phyloP scores from a whole-genome alignment of 2,329 filamentous ascomycete genomes.

The Colletotrichum camelliae region DNA sequence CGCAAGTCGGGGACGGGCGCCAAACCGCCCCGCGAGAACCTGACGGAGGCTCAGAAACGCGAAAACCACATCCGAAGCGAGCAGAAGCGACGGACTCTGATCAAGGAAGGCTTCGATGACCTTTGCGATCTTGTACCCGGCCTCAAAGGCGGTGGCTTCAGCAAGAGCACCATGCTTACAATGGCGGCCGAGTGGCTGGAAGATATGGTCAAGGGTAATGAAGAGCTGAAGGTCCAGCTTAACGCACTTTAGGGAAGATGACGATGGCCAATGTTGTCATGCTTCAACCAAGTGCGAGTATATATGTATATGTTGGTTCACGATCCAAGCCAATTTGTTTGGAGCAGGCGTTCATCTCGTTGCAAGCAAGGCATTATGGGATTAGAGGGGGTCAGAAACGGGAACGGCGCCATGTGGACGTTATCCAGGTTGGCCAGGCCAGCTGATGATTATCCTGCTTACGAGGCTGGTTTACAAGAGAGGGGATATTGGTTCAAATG shows the following conservation, averaged over 20 bases:
- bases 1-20: constrained; percentile 52
- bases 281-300: background rate
- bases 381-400: background rate
- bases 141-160: constrained; percentile 75
- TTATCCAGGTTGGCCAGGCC: background rate
- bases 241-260: constrained; percentile 37
- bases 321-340: background rate
- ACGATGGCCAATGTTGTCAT: background rate
- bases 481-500: background rate
- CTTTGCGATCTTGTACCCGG: constrained; percentile 79
- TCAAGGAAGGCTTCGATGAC: constrained; percentile 83
- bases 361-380: background rate
- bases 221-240: constrained; percentile 60
- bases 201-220: constrained; percentile 72
- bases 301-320: background rate
- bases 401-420: background rate
- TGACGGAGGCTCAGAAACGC: constrained; percentile 81
- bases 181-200: constrained; percentile 83
- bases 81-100: constrained; percentile 83
- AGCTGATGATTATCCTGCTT: constrained; percentile 1
- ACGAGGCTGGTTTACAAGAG: constrained; percentile 1
- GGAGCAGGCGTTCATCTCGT: background rate
- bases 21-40: constrained; percentile 69
- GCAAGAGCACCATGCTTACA: constrained; percentile 80
- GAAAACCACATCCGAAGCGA: constrained; percentile 89